Evolutionary conservation across 306 rosid species (phyloP).

Genomic region (Cicer yamashitae): DNA sequence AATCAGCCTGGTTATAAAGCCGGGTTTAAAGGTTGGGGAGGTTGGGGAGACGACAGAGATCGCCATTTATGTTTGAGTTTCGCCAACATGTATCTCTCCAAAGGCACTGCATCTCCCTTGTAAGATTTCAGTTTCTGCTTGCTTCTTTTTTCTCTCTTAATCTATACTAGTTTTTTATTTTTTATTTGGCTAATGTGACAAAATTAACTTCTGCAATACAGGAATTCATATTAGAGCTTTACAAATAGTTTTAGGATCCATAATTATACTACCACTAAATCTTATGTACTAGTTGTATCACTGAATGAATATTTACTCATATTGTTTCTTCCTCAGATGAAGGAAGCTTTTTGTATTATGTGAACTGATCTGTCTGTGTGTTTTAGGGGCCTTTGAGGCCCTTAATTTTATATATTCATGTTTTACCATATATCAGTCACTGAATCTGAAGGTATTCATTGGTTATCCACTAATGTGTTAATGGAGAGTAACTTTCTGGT

Average conservation of each 20-base stretch:
- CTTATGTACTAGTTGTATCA: constrained; percentile 44
- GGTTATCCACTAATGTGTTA: neutral
- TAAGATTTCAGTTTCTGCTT: constrained; percentile 41
- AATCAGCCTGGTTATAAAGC: constrained; percentile 89
- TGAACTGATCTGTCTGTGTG: neutral
- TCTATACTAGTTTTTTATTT: constrained; percentile 22
- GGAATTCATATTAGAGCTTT: constrained; percentile 44
- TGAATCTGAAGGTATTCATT: constrained; percentile 18
- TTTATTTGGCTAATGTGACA: constrained; percentile 28
- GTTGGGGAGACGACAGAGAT: constrained; percentile 96
- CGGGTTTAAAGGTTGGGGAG: constrained; percentile 98
- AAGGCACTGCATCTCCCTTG: constrained; percentile 40
- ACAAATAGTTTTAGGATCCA: constrained; percentile 31
- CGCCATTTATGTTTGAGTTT: constrained; percentile 77
- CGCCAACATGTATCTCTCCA: constrained; percentile 69
- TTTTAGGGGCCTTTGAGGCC: constrained; percentile 11
- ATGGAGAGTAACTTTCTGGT: constrained; percentile 18
- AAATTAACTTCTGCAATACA: constrained; percentile 38
- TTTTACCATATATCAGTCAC: constrained; percentile 11
- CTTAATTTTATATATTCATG: constrained; percentile 6
- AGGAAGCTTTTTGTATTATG: constrained; percentile 30
- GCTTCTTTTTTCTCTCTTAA: neutral
- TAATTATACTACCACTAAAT: constrained; percentile 19
- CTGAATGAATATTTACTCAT: constrained; percentile 39
- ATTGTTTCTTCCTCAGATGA: constrained; percentile 23